Percentiles rank a stretch among this genome's conserved stretches.
Evolutionary conservation across 768 basidiomycete genomes (phyloP).

Genomic region (Termitomyces sp.): DNA sequence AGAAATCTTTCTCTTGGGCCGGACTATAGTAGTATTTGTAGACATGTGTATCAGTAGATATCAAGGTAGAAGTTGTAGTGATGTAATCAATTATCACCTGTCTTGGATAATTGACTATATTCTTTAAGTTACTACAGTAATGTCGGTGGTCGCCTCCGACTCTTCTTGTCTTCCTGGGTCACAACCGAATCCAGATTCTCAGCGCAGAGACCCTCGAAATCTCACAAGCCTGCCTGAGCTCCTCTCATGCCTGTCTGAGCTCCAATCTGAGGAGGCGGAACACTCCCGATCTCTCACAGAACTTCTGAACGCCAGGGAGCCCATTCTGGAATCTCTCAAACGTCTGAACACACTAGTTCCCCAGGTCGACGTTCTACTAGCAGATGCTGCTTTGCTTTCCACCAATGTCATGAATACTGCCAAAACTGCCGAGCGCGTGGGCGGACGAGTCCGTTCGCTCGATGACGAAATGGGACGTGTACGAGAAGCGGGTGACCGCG

Average conservation of each 20-base stretch:
- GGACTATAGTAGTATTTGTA: slow-evolving; percentile 16
- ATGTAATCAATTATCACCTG: background rate
- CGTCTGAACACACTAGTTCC: slow-evolving; percentile 58
- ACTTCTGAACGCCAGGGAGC: slow-evolving; percentile 62
- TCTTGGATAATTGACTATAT: background rate
- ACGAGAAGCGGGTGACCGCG: slow-evolving; percentile 83
- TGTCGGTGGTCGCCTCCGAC: slow-evolving; percentile 3
- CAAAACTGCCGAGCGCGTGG: slow-evolving; percentile 79
- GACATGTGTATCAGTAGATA: background rate
- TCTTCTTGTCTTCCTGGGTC: background rate
- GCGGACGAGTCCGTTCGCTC: slow-evolving; percentile 81
- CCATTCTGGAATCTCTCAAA: slow-evolving; percentile 54
- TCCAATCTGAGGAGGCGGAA: slow-evolving; percentile 73
- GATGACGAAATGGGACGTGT: slow-evolving; percentile 94
- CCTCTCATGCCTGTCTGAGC: slow-evolving; percentile 63
- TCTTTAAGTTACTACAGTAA: background rate
- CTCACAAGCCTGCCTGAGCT: slow-evolving; percentile 66
- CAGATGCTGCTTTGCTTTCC: slow-evolving; percentile 50
- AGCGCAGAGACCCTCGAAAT: slow-evolving; percentile 27
- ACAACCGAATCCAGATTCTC: background rate
- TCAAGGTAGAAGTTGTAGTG: too few species aligned
- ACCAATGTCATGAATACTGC: slow-evolving; percentile 66
- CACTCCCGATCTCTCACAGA: slow-evolving; percentile 69
- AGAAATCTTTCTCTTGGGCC: slow-evolving; percentile 21
- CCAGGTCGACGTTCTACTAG: slow-evolving; percentile 53